phyloP scores from a whole-genome alignment of 2,329 filamentous ascomycete species.

The Beauveria sp. region DNA sequence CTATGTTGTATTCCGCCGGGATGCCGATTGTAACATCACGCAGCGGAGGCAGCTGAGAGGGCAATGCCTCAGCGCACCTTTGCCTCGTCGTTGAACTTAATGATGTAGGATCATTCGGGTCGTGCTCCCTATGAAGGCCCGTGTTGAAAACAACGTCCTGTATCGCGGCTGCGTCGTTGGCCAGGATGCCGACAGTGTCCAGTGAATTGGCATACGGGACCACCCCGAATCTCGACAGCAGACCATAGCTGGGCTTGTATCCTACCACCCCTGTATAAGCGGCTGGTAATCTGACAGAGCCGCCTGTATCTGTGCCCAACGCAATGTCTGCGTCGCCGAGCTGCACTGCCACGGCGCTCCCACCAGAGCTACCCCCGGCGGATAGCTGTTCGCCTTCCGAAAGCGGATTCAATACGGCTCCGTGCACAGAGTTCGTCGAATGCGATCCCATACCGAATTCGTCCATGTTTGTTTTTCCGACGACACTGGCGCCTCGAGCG shows the following conservation, averaged over 20 bases:
- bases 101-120: constrained; percentile 68
- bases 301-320: constrained; percentile 88
- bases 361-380: constrained; percentile 85
- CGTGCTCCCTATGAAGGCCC: constrained; percentile 45
- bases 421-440: constrained; percentile 61
- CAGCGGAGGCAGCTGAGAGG: constrained; percentile 19
- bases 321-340: constrained; percentile 52
- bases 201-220: constrained; percentile 89
- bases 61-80: constrained; percentile 30
- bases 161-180: constrained; percentile 43
- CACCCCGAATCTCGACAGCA: constrained; percentile 78
- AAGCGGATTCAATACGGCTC: constrained; percentile 50
- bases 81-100: constrained; percentile 48
- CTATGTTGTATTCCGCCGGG: constrained; percentile 78
- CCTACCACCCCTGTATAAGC: constrained; percentile 78
- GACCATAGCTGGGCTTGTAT: constrained; percentile 87
- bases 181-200: constrained; percentile 79
- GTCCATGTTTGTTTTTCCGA: constrained; percentile 87
- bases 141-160: constrained; percentile 44
- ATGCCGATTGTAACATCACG: constrained; percentile 43
- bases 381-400: constrained; percentile 40
- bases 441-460: constrained; percentile 95
- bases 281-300: constrained; percentile 78
- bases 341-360: constrained; percentile 79
- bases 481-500: constrained; percentile 51